A percentile compares a stretch with the other conserved stretches of the same genome.
Evolutionary conservation across 148 eudicot genomes (phyloP).

Genomic region (Vaccinium myrtillus): DNA sequence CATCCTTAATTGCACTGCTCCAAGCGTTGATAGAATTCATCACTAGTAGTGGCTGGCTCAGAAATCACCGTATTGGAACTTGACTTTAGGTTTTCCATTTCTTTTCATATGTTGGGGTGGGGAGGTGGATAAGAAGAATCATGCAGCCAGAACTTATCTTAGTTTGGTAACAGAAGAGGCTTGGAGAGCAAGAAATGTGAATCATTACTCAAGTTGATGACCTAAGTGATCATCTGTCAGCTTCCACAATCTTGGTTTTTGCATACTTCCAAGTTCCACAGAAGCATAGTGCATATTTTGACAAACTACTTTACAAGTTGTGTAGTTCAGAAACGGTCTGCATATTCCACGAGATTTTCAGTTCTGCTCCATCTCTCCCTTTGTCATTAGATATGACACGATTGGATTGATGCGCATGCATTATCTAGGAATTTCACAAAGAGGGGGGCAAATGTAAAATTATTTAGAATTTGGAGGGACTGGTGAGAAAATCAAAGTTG

Average conservation of each 20-base stretch:
- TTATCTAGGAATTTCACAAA: not conserved
- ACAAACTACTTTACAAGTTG: not conserved
- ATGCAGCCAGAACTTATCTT: not conserved
- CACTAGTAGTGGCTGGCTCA: not conserved
- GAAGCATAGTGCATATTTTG: not conserved
- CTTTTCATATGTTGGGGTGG: not conserved
- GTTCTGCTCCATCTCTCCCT: conserved; percentile 1
- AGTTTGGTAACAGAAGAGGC: not conserved
- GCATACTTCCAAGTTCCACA: not conserved
- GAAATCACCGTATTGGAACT: not conserved
- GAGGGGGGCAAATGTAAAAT: not conserved
- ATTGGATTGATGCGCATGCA: not conserved
- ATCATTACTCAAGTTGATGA: not conserved
- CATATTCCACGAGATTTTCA: not conserved
- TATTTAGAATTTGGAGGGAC: not conserved
- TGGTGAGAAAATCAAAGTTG: not conserved
- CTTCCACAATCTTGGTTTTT: not conserved
- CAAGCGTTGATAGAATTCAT: not conserved
- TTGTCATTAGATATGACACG: not conserved
- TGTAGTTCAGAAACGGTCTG: not conserved
- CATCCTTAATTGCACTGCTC: not conserved
- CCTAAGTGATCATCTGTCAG: not conserved
- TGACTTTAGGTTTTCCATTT: not conserved
- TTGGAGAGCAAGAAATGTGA: not conserved
- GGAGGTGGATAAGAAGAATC: not conserved